Evolutionary conservation across 331 rosid species (phyloP), one percentile per base, ranked within the genome.

Genomic region (Pyrus hybrid): DNA sequence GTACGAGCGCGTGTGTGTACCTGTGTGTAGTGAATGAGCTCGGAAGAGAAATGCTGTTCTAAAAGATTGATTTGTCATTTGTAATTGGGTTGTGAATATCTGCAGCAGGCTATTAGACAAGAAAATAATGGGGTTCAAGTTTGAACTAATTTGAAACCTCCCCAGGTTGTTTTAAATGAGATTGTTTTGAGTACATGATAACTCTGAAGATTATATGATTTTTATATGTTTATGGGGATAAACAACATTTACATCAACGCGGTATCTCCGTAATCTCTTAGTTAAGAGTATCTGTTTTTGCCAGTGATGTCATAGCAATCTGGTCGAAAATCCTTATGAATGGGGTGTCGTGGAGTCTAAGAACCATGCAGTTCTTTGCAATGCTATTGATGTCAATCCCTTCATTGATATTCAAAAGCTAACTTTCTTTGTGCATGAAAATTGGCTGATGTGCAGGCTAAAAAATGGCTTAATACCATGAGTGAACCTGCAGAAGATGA

Each of bases 381-480:
- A 33, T 58, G 22, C 23, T 32, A 13, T 70, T 51, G 33, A 21
- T 77, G 71, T 66, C 13, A 70, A 45, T 69, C 66, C 43, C 14
- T 33, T 53, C 18, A 2, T 18, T 35, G n/a, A 62, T 72, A 30
- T 33, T 30, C 51, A 3, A 62, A 71, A 25, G 54, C n/a, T 30
- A 63, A 63, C 20, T n/a, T 21, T 43, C 10, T 75, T 28, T 26
- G 43, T 72, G 72, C 45, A 14, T 25, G 73, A 32, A 32, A 21
- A 18, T 66, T 8, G 21, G 47, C 33, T 70, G 68, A 63, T 83
- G 35, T 76, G 87, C 87, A 93, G 98, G 97, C 97, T 25, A 85
- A 86, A 77, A 72, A 68, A 81, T 93, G 93, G 98, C 90, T 90
- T 70, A 87, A 76, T 70, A 86, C 82, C 41, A 91, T 91, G 98